These are phyloP conservation scores for Sarcomyxa edulis DNA, from an alignment of 768 basidiomycete species.

Conservation along the genomic window DNA sequence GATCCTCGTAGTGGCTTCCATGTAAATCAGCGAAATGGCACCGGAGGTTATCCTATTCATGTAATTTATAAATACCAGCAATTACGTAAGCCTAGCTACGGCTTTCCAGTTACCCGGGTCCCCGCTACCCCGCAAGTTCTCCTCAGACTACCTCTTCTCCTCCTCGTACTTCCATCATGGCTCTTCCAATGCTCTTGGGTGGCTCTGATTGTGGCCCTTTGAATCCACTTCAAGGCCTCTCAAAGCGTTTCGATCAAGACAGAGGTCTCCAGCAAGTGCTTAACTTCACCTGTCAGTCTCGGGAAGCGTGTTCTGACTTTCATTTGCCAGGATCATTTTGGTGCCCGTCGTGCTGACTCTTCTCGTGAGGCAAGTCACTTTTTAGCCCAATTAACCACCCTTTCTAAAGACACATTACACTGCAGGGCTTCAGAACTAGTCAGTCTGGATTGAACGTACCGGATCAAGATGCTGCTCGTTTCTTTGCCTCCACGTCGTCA, in stretches of 20 bases:
- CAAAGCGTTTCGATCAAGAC: conserved; percentile 77
- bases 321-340: conserved; percentile 60
- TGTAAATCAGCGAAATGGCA: too few relatives aligned
- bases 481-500: conserved; percentile 46
- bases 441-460: conserved; percentile 31
- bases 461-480: conserved; percentile 64
- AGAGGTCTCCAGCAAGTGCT: conserved; percentile 72
- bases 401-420: background rate
- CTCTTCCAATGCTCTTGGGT: conserved; percentile 72
- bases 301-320: conserved; percentile 8
- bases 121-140: too few relatives aligned
- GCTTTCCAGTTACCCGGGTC: too few relatives aligned
- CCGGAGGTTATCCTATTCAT: too few relatives aligned
- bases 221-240: conserved; percentile 75
- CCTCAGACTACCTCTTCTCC: too few relatives aligned
- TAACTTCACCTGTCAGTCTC: conserved; percentile 6
- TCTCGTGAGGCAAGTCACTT: conserved; percentile 51
- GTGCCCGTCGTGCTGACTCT: conserved; percentile 51
- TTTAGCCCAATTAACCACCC: background rate
- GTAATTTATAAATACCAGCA: too few relatives aligned
- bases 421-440: conserved; percentile 59
- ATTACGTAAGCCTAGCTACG: too few relatives aligned
- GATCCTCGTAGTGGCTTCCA: too few relatives aligned
- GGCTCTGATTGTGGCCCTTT: conserved; percentile 82
- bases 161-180: conserved; percentile 39